phyloP scores from a whole-genome alignment of 257 asterid species.

The Osmanthus fragrans region DNA sequence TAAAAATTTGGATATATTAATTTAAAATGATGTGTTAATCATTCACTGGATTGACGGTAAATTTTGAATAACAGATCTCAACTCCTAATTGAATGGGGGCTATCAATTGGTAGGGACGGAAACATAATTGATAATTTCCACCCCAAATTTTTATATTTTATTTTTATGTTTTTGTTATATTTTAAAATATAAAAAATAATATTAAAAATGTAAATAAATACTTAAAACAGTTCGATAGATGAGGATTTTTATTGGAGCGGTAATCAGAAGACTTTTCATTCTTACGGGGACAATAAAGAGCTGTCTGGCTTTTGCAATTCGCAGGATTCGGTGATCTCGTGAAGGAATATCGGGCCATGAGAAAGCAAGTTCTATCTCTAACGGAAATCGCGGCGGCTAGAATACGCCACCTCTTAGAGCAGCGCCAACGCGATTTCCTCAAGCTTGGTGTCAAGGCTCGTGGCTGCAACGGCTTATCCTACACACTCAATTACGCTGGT shows the following conservation, averaged over 20 bases:
- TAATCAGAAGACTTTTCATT: not conserved
- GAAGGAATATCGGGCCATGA: constrained; percentile 43
- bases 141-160: too few species aligned
- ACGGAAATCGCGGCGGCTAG: constrained; percentile 83
- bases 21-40: too few species aligned
- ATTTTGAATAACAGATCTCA: too few species aligned
- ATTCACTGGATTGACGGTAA: too few species aligned
- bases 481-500: constrained; percentile 98
- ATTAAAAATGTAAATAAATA: too few species aligned
- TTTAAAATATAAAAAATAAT: too few species aligned
- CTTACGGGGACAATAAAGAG: not conserved
- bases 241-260: not conserved
- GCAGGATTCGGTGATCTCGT: not conserved
- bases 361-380: constrained; percentile 77
- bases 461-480: constrained; percentile 97
- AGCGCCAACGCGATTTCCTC: constrained; percentile 82
- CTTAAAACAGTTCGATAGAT: too few species aligned
- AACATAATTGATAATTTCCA: too few species aligned
- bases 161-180: too few species aligned
- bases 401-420: constrained; percentile 69
- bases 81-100: too few species aligned
- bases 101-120: too few species aligned
- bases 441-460: constrained; percentile 98
- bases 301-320: not conserved
- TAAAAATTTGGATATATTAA: too few species aligned